These are phyloP conservation scores for Botryotinia convoluta DNA, from an alignment of 2,329 filamentous ascomycete genomes.

Conservation along the genomic window DNA sequence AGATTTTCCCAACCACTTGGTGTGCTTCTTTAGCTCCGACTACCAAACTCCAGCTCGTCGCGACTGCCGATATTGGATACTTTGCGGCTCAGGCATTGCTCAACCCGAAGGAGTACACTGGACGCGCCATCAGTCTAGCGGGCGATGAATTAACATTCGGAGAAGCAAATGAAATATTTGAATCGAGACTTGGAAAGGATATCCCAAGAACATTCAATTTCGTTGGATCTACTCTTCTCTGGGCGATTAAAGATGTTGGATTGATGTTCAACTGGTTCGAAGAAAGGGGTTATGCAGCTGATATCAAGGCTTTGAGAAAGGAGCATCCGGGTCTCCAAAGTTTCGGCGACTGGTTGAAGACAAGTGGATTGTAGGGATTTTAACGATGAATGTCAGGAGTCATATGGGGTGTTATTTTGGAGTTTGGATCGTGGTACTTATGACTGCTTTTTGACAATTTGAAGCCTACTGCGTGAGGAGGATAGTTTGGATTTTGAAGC, in stretches of 20 bases:
- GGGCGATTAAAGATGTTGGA: conserved; percentile 32
- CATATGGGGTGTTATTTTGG: neutral
- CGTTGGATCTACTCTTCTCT: conserved; percentile 29
- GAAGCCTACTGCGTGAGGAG: neutral
- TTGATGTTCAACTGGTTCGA: conserved; percentile 37
- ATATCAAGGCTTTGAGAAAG: conserved; percentile 42
- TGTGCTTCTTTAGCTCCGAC: conserved; percentile 31
- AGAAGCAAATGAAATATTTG: conserved; percentile 38
- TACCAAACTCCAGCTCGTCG: conserved; percentile 44
- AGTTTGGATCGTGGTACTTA: neutral
- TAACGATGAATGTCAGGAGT: neutral
- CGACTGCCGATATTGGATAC: conserved; percentile 45
- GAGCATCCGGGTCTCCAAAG: conserved; percentile 44
- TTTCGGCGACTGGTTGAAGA: conserved; percentile 46
- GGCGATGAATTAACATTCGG: conserved; percentile 46
- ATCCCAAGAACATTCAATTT: conserved; percentile 35
- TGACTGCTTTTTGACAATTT: neutral
- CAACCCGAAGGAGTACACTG: conserved; percentile 40
- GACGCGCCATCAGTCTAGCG: conserved; percentile 43
- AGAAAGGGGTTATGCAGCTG: conserved; percentile 33
- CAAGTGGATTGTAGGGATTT: conserved; percentile 31
- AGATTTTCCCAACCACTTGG: conserved; percentile 37
- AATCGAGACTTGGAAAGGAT: conserved; percentile 31
- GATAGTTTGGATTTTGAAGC: neutral
- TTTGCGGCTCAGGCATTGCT: conserved; percentile 46